Evolutionary conservation across 257 asterid species (phyloP).

Genomic region (Capsicum baccatum): DNA sequence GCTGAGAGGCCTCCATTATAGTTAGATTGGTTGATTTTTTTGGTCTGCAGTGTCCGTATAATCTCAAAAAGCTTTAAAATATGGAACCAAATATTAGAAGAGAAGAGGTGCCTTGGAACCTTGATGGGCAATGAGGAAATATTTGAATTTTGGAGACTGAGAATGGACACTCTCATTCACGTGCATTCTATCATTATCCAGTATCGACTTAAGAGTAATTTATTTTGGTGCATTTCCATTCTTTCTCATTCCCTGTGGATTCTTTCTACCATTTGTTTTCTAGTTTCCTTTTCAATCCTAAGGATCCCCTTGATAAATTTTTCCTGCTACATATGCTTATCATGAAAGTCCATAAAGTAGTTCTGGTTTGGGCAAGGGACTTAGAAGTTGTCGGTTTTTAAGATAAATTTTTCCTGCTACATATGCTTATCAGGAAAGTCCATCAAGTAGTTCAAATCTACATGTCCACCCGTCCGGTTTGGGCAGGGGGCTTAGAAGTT

Average conservation of each 20-base stretch:
- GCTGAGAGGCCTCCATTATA: neutral
- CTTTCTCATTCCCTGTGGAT: neutral
- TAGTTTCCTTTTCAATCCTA: neutral
- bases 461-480: neutral
- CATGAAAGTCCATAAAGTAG: neutral
- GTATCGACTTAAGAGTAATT: neutral
- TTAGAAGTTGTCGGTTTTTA: neutral
- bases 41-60: neutral
- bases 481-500: neutral
- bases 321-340: neutral
- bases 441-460: neutral
- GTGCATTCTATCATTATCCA: neutral
- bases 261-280: neutral
- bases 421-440: neutral
- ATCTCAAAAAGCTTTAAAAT: neutral
- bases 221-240: neutral
- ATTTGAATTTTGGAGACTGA: neutral
- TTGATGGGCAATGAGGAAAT: neutral
- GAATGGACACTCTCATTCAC: neutral
- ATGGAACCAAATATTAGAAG: neutral
- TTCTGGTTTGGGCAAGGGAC: neutral
- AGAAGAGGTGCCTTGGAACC: neutral
- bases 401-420: neutral
- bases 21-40: neutral
- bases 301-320: neutral